Evolutionary conservation across 2,329 filamentous ascomycete species (phyloP), one percentile per base, ranked within the genome.

Genomic region (Aureobasidium vineae): DNA sequence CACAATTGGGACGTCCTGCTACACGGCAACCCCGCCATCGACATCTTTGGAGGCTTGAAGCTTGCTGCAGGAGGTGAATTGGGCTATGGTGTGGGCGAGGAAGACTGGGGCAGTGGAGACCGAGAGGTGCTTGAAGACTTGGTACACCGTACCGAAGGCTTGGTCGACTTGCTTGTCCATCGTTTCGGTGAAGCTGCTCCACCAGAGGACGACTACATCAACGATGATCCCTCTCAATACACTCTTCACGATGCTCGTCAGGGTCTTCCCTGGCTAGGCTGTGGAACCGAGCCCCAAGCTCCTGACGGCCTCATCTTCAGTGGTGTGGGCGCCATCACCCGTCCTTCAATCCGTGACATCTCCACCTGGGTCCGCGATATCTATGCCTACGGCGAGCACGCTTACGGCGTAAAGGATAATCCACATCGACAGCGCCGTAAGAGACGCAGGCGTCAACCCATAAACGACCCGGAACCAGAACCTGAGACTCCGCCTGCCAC

Each of bases 61-160:
- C 83, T 99, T 38, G 91, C 93, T 15, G 91, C 90, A 7, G 92
- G 91, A 40, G 94, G 95, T 21, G 94, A 98, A 78, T 85, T 98
- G 31, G 95, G 95, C 19, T 86, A 97, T 53, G 95, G 95, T 0
- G 95, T 98, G 1, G 95, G 95, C 21, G 95, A 98, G 76, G 95
- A 98, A 79, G 91, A 97, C 65, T 89, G 92, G 76, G 94, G 94
- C 5, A 97, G 94, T 75, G 92, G 92, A 38, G 94, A 98, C 79
- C 84, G 94, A 72, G 94, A 96, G 72, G 94, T 98, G 0, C 81
- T 99, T 1, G 94, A 98, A 76, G 92, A 92, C n/a, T 86, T 97
- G 69, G 87, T 92, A 1, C 84, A 83, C 11, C 84, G 90, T 65
- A 90, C 91, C 28, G 89, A 95, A 61, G 95, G 95, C 0, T 82